Base-by-base conservation (phyloP, 1,284 basidiomycete genomes). In the Cerrena zonata region DNA sequence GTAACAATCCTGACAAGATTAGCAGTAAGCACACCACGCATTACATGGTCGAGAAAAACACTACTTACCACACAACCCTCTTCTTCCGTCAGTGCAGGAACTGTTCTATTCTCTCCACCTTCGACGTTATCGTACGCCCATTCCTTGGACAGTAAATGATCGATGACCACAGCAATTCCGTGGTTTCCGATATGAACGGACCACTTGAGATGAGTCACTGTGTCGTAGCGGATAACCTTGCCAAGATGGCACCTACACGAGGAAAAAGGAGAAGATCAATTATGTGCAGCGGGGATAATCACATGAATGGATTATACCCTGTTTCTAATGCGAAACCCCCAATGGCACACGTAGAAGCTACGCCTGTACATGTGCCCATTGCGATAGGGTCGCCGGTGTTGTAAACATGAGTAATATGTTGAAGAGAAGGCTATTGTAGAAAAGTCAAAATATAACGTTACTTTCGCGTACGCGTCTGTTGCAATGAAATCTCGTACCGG, bases 311-410 rank as follows among this genome's bases (percentile, higher is more conserved):
- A n/a, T n/a, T 75, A 42, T 48, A 85, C 80, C 74, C 73, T 40
- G 82, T 77, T 65, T 91, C 88, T 76, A 91, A 74, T 0, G 89
- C 88, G 58, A 86, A 89, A 13, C 89, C 89, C 19, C 71, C 84
- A 1, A 87, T 59, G 3, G 84, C 78, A 61, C 89, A 91, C 3
- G 77, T 74, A 1, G 86, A 89, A 0, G 86, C 59, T 15, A 87
- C 72, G 2, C 89, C 89, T 46, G 78, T 90, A 63, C 89, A 91
- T 12, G 80, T 84, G 24, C 89, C 87, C 86, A 88, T 88, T 11
- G 89, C 76, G 45, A 91, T 87, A 1, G 91, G 89, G 65, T 94
- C 91, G 0, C 85, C 91, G 21, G 86, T 92, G 62, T 94, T 87
- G 67, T 87, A 94, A 13, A 94, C 75, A 61, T 93, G 89, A 1